Base-by-base conservation (phyloP, 2,329 filamentous ascomycete species). In the Botrytis hyacinthi region DNA sequence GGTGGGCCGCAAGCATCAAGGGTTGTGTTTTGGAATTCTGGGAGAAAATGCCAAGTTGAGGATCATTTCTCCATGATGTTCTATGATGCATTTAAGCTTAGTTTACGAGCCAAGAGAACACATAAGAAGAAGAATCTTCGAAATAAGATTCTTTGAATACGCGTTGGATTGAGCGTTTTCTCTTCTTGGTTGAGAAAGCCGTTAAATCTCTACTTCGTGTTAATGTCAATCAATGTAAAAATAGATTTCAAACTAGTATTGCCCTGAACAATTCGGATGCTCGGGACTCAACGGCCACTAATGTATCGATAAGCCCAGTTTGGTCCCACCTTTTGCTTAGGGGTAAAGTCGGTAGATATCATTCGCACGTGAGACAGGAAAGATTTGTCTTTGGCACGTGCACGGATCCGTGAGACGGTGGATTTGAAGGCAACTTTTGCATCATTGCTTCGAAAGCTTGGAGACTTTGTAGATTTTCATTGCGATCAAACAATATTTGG, bases 271-370 rank as follows among this genome's bases (percentile, higher is more conserved):
- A 14, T 6, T 67, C 46, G 32, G 65, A 14, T 22, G 10, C 5
- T 62, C 29, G 29, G 62, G 63, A n/a, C 48, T 16, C 32, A 67
- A 67, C 63, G 63, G 63, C 12, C 37, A 63, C 60, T 42, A 63
- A 26, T 51, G 10, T 48, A 51, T 54, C 22, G 65, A 67, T 54
- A 67, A 54, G 46, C 32, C 44, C 35, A 1, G 9, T 10, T 7
- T 51, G 4, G 32, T 32, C 26, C 32, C 22, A 16, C 18, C 0
- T 32, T 51, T 37, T n/a, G 22, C 26, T 57, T 35, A 68, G 66
- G 66, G 35, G 66, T 42, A 57, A 66, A 42, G 18, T 68, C 48
- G 35, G 66, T 22, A 68, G 32, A 37, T 40, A 8, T 44, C n/a
- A 29, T 51, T 9, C 22, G 26, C 48, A 68, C 48, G 66, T 57